Base-by-base conservation (phyloP, 108 stramenopile species). In the Fistulifera pelliculosa region DNA sequence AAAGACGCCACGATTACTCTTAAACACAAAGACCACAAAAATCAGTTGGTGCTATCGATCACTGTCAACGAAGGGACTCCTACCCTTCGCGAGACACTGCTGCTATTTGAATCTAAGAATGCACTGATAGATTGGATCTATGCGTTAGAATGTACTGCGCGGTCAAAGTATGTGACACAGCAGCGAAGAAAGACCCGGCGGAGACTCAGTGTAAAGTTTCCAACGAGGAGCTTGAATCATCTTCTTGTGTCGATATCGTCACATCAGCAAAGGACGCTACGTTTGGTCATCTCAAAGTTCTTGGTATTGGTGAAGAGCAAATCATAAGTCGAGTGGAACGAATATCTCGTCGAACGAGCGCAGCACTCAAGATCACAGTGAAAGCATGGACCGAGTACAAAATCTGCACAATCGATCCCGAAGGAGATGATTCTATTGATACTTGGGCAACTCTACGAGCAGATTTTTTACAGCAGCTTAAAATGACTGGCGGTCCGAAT, bases 371-470 rank as follows among this genome's bases (percentile, higher is more conserved):
- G 41, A 76, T 86, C 17, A 56, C 65, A 6, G 77, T 83, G 7
- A 62, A 71, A 39, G 83, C 79, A 0, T 64, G 66, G 0, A 80
- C 79, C 10, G 81, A 81, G 31, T 90, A 85, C 55, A 90, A 90
- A 38, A 55, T 83, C n/a, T 77, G 79, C 54, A 86, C 88, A 0
- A 51, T 68, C 13, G 84, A 90, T 54, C 88, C 88, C 6, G 73
- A 81, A 49, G 88, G 88, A 31, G 67, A 72, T 38, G 84, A 79
- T 15, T n/a, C n/a, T n/a, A 56, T 62, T 26, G 88, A 90, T 60
- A 81, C 73, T 5, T 90, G 88, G 88, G 84, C 77, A 2, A 83
- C 76, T 18, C 26, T 90, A 22, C 58, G 71, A 42, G 79, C 88
- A 18, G 74, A 75, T 10, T 90, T 90, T 54, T 55, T 78, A n/a